These are phyloP conservation scores for Candida pseudoglaebosa DNA, from an alignment of 805 yeast genomes.

Conservation along the genomic window DNA sequence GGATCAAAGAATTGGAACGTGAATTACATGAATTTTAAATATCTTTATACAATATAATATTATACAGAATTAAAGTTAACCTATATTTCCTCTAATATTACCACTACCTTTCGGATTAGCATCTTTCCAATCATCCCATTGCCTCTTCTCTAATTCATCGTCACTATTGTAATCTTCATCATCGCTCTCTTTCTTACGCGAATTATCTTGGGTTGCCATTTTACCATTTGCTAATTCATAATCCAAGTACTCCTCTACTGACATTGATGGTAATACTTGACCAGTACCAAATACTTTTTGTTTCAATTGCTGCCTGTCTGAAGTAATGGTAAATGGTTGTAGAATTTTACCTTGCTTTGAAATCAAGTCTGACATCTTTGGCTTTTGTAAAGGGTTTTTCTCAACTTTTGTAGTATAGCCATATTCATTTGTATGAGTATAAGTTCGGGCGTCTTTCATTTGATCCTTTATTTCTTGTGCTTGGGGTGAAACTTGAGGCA, in stretches of 20 bases:
- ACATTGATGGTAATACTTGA: conserved; percentile 88
- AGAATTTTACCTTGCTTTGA: conserved; percentile 74
- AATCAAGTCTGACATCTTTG: conserved; percentile 36
- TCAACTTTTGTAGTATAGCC: conserved; percentile 68
- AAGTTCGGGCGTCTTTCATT: conserved; percentile 1
- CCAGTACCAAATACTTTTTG: conserved; percentile 84
- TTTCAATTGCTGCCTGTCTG: conserved; percentile 50
- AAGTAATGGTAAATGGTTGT: conserved; percentile 76
- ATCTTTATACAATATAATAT: not conserved
- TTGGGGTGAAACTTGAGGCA: conserved; percentile 21
- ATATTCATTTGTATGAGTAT: conserved; percentile 21
- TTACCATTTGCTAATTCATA: conserved; percentile 84
- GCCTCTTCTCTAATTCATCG: conserved; percentile 71
- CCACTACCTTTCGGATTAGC: conserved; percentile 86
- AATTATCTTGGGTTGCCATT: conserved; percentile 49
- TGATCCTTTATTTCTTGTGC: conserved; percentile 5
- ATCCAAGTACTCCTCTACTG: conserved; percentile 87
- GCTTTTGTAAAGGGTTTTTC: conserved; percentile 28
- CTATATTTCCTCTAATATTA: conserved; percentile 56
- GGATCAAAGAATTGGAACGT: conserved; percentile 30
- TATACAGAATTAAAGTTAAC: conserved; percentile 16
- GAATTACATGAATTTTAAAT: conserved; percentile 11
- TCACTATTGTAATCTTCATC: conserved; percentile 54
- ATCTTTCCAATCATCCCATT: conserved; percentile 94
- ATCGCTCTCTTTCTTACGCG: conserved; percentile 34